Conservation (phyloP, 164 flowering plant species). For the Kalanchoe fedtschenkoi region DNA sequence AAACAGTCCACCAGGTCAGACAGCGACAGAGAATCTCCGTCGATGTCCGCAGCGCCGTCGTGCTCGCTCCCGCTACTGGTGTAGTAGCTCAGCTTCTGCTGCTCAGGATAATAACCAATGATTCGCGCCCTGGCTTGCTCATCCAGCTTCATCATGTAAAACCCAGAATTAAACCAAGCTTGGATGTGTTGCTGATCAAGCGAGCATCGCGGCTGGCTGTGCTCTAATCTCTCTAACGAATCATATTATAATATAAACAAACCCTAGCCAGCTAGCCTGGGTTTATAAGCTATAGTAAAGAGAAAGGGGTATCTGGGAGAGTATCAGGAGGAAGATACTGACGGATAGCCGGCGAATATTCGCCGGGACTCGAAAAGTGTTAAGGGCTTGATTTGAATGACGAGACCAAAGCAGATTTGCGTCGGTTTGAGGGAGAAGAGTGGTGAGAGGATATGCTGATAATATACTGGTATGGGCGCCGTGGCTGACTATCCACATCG, state of each 20-base stretch:
- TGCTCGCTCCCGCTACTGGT: slow-evolving; percentile 71
- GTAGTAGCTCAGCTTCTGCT: slow-evolving; percentile 11
- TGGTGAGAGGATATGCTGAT: slow-evolving; percentile 15
- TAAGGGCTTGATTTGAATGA: not conserved
- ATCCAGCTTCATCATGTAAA: slow-evolving; percentile 47
- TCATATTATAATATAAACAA: no score
- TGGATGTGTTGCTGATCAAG: slow-evolving; percentile 32
- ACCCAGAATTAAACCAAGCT: no score
- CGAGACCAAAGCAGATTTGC: no score
- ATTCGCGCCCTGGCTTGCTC: slow-evolving; percentile 43
- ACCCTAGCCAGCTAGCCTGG: no score
- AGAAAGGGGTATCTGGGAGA: not conserved
- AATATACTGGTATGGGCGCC: not conserved
- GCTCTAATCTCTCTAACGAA: no score
- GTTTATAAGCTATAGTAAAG: slow-evolving; percentile 7
- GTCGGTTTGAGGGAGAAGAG: not conserved
- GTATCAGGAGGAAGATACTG: slow-evolving; percentile 2
- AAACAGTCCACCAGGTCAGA: slow-evolving; percentile 54
- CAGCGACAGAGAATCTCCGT: slow-evolving; percentile 26
- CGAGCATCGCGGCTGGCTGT: no score
- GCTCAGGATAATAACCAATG: no score
- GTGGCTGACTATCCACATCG: slow-evolving; percentile 11
- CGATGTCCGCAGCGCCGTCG: slow-evolving; percentile 12
- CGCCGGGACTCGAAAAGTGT: no score
- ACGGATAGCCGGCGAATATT: slow-evolving; percentile 17